Base-by-base conservation (phyloP, 2,329 filamentous ascomycete species). In the Fusarium albosuccineum region DNA sequence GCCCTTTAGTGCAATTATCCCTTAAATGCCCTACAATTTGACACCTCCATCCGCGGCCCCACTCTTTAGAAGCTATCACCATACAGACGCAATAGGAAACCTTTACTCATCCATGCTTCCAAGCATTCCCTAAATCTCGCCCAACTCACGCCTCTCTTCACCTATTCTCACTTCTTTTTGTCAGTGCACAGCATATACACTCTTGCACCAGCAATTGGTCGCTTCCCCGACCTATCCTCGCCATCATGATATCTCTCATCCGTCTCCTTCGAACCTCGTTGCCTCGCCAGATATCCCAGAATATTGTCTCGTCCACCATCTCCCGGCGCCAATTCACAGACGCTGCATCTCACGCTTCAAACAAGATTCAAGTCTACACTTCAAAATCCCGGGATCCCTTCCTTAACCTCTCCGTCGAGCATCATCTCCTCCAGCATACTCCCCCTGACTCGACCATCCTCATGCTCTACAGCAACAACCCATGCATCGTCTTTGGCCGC, bases 371-470 rank as follows among this genome's bases (percentile, higher is more conserved):
- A 68, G 85, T 94, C 70, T 94, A 93, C 80, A 82, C 89, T 62
- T 94, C 92, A 10, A 81, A 81, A 63, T 91, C 88, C 57, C 82
- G 80, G 51, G 87, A 97, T 75, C 94, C 96, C 5, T 95, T 91
- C 77, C 82, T 97, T 72, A 99, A 99, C 79, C 92, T 99, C 60
- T 94, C 94, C 33, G 91, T 97, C 73, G 96, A 99, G 82, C 93
- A 98, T 77, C 91, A 92, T 77, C 89, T 99, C 30, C 87, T 98
- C 8, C 89, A 92, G 72, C 88, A 89, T 56, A 90, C 91, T 0
- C 87, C 90, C 2, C 83, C 88, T 7, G 87, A 91, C 62, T 93
- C 93, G 11, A 91, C 87, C 13, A 80, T 98, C 51, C 87, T 98
- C 2, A 92, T 98, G 58, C 86, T 97, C 51, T 99, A 98, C 81